Evolutionary conservation across 768 basidiomycete species (phyloP).

Genomic region (Filobasidium floriforme): DNA sequence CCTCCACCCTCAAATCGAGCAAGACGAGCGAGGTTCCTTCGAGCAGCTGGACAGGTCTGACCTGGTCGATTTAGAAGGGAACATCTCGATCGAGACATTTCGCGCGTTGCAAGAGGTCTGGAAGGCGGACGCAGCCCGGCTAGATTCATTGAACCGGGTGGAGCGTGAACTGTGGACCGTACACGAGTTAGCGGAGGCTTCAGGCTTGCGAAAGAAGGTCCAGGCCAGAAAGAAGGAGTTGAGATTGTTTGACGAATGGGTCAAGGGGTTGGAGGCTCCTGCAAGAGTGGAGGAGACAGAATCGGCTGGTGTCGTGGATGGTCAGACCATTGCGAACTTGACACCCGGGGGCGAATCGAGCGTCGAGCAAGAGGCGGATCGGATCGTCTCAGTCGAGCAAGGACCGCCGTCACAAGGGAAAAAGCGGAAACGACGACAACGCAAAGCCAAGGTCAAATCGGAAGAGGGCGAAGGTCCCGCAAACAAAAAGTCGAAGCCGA

Average conservation of each 20-base stretch:
- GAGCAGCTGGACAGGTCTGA: not conserved
- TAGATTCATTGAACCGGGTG: not conserved
- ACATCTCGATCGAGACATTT: not conserved
- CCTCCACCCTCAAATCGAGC: not conserved
- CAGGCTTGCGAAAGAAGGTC: not conserved
- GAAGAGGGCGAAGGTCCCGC: not conserved
- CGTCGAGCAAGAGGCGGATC: no score
- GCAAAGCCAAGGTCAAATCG: not conserved
- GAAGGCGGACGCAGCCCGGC: not conserved
- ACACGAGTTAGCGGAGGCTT: not conserved
- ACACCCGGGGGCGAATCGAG: not conserved
- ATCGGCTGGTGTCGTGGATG: not conserved
- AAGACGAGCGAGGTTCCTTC: not conserved
- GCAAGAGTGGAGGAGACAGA: not conserved
- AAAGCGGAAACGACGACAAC: not conserved
- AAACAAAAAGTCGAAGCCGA: not conserved
- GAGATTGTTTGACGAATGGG: not conserved
- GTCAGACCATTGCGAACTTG: not conserved
- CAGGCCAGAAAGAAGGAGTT: not conserved
- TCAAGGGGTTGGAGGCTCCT: not conserved
- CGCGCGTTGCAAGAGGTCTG: not conserved
- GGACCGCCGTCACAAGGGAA: not conserved
- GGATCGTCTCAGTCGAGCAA: no score
- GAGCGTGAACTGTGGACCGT: not conserved
- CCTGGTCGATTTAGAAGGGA: not conserved